These are phyloP conservation scores for Scutellaria galericulata DNA, from an alignment of 257 asterid species.

Conservation along the genomic window DNA sequence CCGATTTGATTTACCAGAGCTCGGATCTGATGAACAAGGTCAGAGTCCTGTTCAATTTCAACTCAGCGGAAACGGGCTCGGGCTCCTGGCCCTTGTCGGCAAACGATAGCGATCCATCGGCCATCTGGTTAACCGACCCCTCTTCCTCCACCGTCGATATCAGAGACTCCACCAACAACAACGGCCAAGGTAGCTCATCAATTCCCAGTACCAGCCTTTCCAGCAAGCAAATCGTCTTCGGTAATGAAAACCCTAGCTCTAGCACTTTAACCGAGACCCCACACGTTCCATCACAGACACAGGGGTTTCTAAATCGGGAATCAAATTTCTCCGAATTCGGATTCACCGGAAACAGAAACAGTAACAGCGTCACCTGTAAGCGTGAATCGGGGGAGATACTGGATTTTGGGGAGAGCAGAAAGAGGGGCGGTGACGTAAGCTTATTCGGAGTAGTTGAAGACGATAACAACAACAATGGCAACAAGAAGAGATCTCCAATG, in stretches of 20 bases:
- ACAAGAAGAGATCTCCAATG: slow-evolving; percentile 54
- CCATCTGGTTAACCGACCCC: slow-evolving; percentile 71
- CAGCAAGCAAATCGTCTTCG: slow-evolving; percentile 43
- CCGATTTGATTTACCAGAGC: slow-evolving; percentile 69
- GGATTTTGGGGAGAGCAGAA: slow-evolving; percentile 56
- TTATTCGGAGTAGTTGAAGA: slow-evolving; percentile 30
- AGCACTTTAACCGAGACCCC: slow-evolving; percentile 55
- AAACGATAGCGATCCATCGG: slow-evolving; percentile 60
- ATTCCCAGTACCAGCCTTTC: slow-evolving; percentile 33
- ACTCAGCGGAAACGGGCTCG: slow-evolving; percentile 50
- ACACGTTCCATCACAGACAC: slow-evolving; percentile 39
- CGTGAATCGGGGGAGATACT: slow-evolving; percentile 65
- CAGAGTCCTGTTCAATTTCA: slow-evolving; percentile 64
- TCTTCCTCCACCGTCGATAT: slow-evolving; percentile 44
- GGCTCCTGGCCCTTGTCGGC: slow-evolving; percentile 55
- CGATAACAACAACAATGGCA: neutral
- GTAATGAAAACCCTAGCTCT: slow-evolving; percentile 49
- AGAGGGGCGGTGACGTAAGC: slow-evolving; percentile 45
- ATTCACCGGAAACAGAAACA: slow-evolving; percentile 43
- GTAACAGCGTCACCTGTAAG: slow-evolving; percentile 46
- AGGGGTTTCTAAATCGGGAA: slow-evolving; percentile 47
- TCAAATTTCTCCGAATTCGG: slow-evolving; percentile 61
- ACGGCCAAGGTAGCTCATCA: slow-evolving; percentile 26
- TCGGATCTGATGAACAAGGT: slow-evolving; percentile 82
- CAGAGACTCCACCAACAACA: slow-evolving; percentile 34